Conservation (phyloP, 306 rosid genomes). For the Lathyrus aphaca region DNA sequence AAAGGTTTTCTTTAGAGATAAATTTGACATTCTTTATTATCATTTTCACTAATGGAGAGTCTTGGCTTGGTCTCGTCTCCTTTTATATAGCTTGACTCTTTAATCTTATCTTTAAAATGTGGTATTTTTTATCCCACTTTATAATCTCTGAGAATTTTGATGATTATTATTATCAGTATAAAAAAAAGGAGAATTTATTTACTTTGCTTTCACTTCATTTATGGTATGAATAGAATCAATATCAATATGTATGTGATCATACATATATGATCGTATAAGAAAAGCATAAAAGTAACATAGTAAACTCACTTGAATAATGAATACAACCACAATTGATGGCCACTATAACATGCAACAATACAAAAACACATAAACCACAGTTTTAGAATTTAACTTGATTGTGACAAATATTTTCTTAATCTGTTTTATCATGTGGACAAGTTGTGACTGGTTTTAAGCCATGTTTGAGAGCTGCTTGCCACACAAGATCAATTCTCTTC, state of each 20-base stretch:
- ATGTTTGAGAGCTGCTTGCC: slow-evolving; percentile 89
- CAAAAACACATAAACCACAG: slow-evolving; percentile 24
- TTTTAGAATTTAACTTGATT: not conserved
- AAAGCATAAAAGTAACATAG: slow-evolving; percentile 1
- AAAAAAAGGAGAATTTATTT: too few species aligned
- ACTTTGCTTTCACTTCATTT: not conserved
- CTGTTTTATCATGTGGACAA: not conserved
- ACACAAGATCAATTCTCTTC: slow-evolving; percentile 81
- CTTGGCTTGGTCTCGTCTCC: too few species aligned
- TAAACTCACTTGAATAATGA: slow-evolving; percentile 16
- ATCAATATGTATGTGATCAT: not conserved
- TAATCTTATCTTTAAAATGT: too few species aligned
- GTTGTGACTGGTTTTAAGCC: slow-evolving; percentile 72
- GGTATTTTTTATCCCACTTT: too few species aligned
- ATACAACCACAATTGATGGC: slow-evolving; percentile 25
- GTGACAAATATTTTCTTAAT: not conserved
- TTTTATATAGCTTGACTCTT: too few species aligned
- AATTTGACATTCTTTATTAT: too few species aligned
- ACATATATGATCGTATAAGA: slow-evolving; percentile 24
- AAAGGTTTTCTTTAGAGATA: too few species aligned
- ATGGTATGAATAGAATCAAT: slow-evolving; percentile 30
- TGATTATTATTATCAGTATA: too few species aligned
- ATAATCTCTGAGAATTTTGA: too few species aligned
- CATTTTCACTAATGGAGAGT: too few species aligned
- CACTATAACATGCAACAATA: slow-evolving; percentile 20